Base-by-base conservation (phyloP, 163 green algal genomes). In the Scenedesmus sp. region DNA sequence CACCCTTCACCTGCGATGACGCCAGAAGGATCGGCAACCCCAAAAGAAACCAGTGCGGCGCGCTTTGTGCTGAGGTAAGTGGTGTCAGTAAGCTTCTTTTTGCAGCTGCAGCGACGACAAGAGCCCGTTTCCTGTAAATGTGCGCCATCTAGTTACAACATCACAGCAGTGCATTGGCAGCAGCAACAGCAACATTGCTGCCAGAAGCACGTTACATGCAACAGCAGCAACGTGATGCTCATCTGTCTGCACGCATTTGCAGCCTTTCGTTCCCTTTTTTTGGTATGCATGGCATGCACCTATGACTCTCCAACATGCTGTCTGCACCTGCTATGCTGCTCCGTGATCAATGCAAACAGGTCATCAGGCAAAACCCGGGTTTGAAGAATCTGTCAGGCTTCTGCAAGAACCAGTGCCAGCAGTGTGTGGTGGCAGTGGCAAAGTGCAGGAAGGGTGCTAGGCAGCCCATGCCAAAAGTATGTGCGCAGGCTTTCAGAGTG, bases 371-470 rank as follows among this genome's bases (percentile, higher is more conserved):
- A 37, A 79, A 87, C 53, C 51, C 51, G 9, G 46, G 30, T 3
- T 51, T 81, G 2, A 10, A 2, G 0, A 59, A 42, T 9, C 56
- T 88, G 37, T 10, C 16, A n/a, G 26, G 49, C 1, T 88, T 81
- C 40, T 88, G 83, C 83, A 59, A 65, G 35, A 88, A 51, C 1
- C 35, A 88, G 59, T 88, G 83, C 53, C 22, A 40, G 30, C 16
- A 22, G 68, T 88, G 83, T 81, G 83, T 88, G 6, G 68, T 59
- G 9, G 83, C 68, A 15, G 83, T 88, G 16, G 12, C 33, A 9
- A 88, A 80, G 56, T 65, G 37, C 83, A 81, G 61, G 49, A 12
- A 18, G 9, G 83, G 83, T 7, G 56, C 59, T 7, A 81, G 81
- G 83, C 10, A 56, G 24, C 7, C 37, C 1, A 68, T 88, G 37